These are phyloP conservation scores for Dothistroma pini DNA, from an alignment of 2,329 filamentous ascomycete genomes.

Conservation along the genomic window DNA sequence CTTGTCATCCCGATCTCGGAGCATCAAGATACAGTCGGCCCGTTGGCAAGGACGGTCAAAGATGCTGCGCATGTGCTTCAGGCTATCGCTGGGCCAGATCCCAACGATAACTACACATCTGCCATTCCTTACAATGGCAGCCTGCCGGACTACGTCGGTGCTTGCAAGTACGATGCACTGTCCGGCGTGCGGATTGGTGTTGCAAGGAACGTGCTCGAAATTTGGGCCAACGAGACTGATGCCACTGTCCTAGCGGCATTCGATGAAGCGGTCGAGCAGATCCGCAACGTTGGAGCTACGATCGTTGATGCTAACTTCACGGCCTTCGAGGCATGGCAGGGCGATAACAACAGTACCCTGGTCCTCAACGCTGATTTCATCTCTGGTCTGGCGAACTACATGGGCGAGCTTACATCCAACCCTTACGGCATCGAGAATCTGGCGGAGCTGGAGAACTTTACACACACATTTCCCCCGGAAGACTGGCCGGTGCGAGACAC, in stretches of 20 bases:
- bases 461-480: slow-evolving; percentile 51
- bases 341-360: slow-evolving; percentile 39
- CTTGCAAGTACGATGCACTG: slow-evolving; percentile 52
- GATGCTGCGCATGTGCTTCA: slow-evolving; percentile 57
- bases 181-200: slow-evolving; percentile 58
- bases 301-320: slow-evolving; percentile 25
- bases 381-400: slow-evolving; percentile 54
- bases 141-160: slow-evolving; percentile 58
- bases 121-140: slow-evolving; percentile 52
- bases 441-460: slow-evolving; percentile 53
- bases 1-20: slow-evolving; percentile 63
- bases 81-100: slow-evolving; percentile 55
- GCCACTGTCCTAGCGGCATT: slow-evolving; percentile 45
- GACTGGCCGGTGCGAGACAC: slow-evolving; percentile 62
- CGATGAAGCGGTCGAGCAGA: slow-evolving; percentile 15
- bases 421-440: slow-evolving; percentile 54
- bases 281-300: slow-evolving; percentile 19
- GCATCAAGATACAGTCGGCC: slow-evolving; percentile 55
- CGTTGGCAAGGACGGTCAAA: slow-evolving; percentile 57
- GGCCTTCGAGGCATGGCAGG: slow-evolving; percentile 38
- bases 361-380: slow-evolving; percentile 60
- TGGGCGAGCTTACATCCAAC: slow-evolving; percentile 55
- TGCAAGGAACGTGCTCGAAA: slow-evolving; percentile 55
- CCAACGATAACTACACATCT: slow-evolving; percentile 55
- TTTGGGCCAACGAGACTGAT: slow-evolving; percentile 32